Evolutionary conservation across 2,329 filamentous ascomycete species (phyloP).

Genomic region (Fusarium sp.): DNA sequence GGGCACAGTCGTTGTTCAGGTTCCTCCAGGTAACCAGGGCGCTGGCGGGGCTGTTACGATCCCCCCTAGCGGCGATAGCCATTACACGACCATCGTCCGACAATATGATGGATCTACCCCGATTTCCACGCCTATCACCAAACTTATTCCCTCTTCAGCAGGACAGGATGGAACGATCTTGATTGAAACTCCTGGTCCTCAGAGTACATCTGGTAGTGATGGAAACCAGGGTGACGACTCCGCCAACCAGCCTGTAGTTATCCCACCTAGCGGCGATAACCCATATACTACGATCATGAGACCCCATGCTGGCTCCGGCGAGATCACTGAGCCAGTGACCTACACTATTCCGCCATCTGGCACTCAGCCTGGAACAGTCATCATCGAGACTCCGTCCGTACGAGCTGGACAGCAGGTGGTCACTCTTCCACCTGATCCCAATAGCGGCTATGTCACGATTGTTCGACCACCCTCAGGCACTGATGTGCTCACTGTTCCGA

Average conservation of each 20-base stretch:
- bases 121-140: constrained; percentile 36
- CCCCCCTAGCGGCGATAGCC: constrained; percentile 31
- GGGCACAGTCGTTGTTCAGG: constrained; percentile 38
- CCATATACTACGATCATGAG: constrained; percentile 31
- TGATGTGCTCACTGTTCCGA: constrained; percentile 29
- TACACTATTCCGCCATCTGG: constrained; percentile 30
- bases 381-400: constrained; percentile 35
- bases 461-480: constrained; percentile 22
- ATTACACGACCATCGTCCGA: constrained; percentile 35
- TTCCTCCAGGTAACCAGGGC: constrained; percentile 30
- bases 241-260: constrained; percentile 27
- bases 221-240: constrained; percentile 7
- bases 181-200: constrained; percentile 35
- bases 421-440: constrained; percentile 40
- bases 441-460: constrained; percentile 34
- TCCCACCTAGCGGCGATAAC: constrained; percentile 28
- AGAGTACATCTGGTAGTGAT: constrained; percentile 6
- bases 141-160: constrained; percentile 31
- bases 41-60: constrained; percentile 32
- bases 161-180: constrained; percentile 35
- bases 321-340: constrained; percentile 36
- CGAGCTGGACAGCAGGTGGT: constrained; percentile 24
- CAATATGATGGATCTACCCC: constrained; percentile 25
- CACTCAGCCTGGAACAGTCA: constrained; percentile 26
- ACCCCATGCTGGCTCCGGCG: constrained; percentile 26